Conservation (phyloP, 2,329 filamentous ascomycete species). For the Fusarium incarnatum region DNA sequence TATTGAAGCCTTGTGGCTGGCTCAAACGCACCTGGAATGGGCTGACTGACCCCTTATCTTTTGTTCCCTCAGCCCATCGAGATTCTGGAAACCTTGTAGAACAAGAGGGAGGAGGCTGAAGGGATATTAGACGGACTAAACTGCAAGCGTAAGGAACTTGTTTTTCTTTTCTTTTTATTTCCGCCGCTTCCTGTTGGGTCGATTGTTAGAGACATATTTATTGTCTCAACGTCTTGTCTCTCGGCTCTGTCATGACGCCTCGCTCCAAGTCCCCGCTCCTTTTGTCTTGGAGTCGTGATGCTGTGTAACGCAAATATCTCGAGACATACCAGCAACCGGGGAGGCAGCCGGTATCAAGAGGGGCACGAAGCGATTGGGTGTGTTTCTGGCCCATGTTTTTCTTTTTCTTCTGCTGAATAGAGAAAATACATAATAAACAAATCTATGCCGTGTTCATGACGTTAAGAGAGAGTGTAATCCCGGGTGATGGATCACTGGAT, state of each 20-base stretch:
- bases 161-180: not conserved
- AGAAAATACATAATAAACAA: not conserved
- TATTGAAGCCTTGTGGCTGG: slow-evolving; percentile 34
- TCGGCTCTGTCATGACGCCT: slow-evolving; percentile 14
- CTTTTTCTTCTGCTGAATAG: not conserved
- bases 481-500: slow-evolving; percentile 1
- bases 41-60: slow-evolving; percentile 11
- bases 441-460: slow-evolving; percentile 15
- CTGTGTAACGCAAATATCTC: slow-evolving; percentile 11
- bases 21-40: slow-evolving; percentile 20
- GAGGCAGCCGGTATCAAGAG: slow-evolving; percentile 23
- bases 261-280: slow-evolving; percentile 24
- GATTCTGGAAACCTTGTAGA: slow-evolving; percentile 22
- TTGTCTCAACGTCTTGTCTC: slow-evolving; percentile 24
- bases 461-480: not conserved
- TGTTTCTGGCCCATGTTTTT: not conserved
- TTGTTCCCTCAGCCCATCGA: slow-evolving; percentile 7
- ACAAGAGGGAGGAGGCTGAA: slow-evolving; percentile 1
- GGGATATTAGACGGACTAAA: not conserved
- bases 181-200: not conserved
- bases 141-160: not conserved
- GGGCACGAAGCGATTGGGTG: slow-evolving; percentile 25
- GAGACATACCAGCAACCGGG: slow-evolving; percentile 30
- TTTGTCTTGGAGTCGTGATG: slow-evolving; percentile 21
- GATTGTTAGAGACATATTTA: not conserved